These are phyloP conservation scores for Colletotrichum siamense DNA, from an alignment of 2,329 filamentous ascomycete genomes.

Conservation along the genomic window DNA sequence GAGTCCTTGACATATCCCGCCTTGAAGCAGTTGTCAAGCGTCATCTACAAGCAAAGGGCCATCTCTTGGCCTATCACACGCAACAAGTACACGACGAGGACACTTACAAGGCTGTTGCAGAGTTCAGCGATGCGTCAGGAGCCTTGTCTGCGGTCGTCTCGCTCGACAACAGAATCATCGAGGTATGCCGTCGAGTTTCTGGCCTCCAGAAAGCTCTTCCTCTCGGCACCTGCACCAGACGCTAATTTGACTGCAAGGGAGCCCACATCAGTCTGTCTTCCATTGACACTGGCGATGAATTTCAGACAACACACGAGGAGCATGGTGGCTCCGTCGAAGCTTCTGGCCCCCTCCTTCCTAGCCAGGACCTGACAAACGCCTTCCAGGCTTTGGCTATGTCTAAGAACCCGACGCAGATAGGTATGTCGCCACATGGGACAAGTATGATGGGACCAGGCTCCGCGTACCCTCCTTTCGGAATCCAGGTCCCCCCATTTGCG, in stretches of 20 bases:
- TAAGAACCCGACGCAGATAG: not conserved
- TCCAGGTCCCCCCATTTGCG: conserved; percentile 29
- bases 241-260: not conserved
- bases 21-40: conserved; percentile 2
- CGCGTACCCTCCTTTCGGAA: conserved; percentile 9
- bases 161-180: conserved; percentile 9
- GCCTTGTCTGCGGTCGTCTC: not conserved
- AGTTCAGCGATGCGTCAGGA: not conserved
- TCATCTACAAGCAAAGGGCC: conserved; percentile 8
- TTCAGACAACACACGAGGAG: not conserved
- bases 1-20: not conserved
- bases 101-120: not conserved
- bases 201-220: not conserved
- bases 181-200: not conserved
- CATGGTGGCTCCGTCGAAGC: not conserved
- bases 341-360: not conserved
- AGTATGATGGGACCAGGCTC: not conserved
- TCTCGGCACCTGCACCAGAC: not conserved
- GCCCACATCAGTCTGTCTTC: conserved; percentile 4
- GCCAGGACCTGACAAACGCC: conserved; percentile 2
- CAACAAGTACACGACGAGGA: not conserved
- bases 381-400: conserved; percentile 12
- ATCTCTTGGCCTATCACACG: not conserved
- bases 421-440: not conserved
- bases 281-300: not conserved